A percentile compares a stretch with the other conserved stretches of the same genome.
Evolutionary conservation across 768 basidiomycete genomes (phyloP).

Genomic region (Jaapia argillacea): DNA sequence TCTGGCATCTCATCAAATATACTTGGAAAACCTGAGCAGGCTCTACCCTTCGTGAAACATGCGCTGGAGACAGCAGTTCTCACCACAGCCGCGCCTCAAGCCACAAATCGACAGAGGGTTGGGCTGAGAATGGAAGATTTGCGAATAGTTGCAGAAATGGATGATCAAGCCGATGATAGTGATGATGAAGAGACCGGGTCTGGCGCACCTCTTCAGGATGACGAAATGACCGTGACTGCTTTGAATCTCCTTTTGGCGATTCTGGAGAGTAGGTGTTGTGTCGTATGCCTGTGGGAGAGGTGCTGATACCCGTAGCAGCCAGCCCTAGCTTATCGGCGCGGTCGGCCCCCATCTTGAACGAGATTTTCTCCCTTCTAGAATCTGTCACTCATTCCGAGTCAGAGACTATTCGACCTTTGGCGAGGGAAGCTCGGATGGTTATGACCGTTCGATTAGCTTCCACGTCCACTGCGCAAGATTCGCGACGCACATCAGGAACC

Average conservation of each 20-base stretch:
- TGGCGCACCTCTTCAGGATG: slow-evolving; percentile 31
- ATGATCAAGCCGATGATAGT: slow-evolving; percentile 26
- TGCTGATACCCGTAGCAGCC: slow-evolving; percentile 12
- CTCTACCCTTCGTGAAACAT: slow-evolving; percentile 77
- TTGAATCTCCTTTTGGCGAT: slow-evolving; percentile 75
- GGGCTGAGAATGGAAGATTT: slow-evolving; percentile 25
- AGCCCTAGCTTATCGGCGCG: slow-evolving; percentile 54
- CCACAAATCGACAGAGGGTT: slow-evolving; percentile 6
- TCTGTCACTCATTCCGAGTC: slow-evolving; percentile 39
- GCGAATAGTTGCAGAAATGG: slow-evolving; percentile 23
- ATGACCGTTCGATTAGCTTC: slow-evolving; percentile 74
- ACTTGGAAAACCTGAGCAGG: slow-evolving; percentile 53
- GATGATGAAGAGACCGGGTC: slow-evolving; percentile 45
- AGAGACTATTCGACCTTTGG: slow-evolving; percentile 40
- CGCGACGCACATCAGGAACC: slow-evolving; percentile 12
- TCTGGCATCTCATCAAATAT: slow-evolving; percentile 46
- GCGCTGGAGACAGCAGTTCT: slow-evolving; percentile 42
- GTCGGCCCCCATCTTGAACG: slow-evolving; percentile 52
- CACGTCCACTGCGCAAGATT: slow-evolving; percentile 25
- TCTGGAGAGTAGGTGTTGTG: slow-evolving; percentile 69
- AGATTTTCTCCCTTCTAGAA: slow-evolving; percentile 61
- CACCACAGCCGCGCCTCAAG: slow-evolving; percentile 3
- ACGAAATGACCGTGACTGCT: slow-evolving; percentile 68
- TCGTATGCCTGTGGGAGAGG: background rate
- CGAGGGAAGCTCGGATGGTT: slow-evolving; percentile 75